phyloP scores from a whole-genome alignment of 139 green algal genomes.

The Penium margaritaceum region DNA sequence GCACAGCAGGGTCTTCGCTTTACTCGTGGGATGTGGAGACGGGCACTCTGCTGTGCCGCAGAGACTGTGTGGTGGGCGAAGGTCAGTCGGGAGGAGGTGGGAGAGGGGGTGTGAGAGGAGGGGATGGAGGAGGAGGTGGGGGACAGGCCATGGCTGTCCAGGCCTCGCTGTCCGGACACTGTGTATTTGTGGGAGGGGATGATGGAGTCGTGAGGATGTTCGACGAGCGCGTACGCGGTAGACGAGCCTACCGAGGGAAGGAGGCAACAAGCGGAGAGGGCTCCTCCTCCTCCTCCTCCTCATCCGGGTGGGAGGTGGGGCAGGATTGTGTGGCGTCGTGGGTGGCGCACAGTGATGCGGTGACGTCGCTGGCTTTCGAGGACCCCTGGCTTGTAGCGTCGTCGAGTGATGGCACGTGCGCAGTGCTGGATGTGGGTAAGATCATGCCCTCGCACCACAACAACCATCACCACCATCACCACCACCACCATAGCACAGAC shows the following conservation, averaged over 20 bases:
- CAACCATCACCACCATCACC: too few species aligned
- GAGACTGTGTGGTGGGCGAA: too few species aligned
- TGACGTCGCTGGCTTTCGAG: slow-evolving; percentile 19
- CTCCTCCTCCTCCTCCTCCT: not conserved
- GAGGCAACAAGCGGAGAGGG: not conserved
- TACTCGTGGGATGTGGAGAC: slow-evolving; percentile 43
- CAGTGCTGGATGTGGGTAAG: slow-evolving; percentile 29
- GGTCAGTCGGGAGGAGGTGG: too few species aligned
- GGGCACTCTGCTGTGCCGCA: slow-evolving; percentile 6
- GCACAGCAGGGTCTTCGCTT: slow-evolving; percentile 21
- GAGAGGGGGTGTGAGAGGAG: too few species aligned
- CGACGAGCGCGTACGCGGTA: slow-evolving; percentile 15
- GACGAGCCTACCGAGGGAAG: not conserved
- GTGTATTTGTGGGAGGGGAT: slow-evolving; percentile 32
- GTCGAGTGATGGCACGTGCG: slow-evolving; percentile 15
- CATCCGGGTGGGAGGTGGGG: not conserved
- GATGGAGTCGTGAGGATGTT: slow-evolving; percentile 39
- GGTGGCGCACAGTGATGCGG: slow-evolving; percentile 6
- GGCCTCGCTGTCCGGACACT: slow-evolving; percentile 14
- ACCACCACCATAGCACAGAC: too few species aligned
- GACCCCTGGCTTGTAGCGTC: slow-evolving; percentile 35
- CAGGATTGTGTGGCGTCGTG: slow-evolving; percentile 10
- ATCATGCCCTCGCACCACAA: too few species aligned
- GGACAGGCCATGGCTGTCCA: slow-evolving; percentile 30
- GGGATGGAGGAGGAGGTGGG: not conserved